Base-by-base conservation (phyloP, 2,329 filamentous ascomycete species). In the Trichoderma semiorbis region DNA sequence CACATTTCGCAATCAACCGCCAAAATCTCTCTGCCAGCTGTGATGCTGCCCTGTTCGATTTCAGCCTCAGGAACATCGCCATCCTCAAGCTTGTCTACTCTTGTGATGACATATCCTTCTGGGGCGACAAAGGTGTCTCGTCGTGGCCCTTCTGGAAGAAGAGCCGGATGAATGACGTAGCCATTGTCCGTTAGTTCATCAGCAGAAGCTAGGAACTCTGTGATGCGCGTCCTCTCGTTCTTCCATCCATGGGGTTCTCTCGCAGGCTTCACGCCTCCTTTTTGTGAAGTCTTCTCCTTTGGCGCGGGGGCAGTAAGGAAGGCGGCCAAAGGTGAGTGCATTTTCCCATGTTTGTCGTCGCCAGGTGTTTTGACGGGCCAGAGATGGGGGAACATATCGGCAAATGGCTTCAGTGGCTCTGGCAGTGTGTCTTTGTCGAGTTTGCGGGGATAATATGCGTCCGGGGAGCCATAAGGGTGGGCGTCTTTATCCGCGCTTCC, bases 1-100 rank as follows among this genome's bases (percentile, higher is more conserved):
- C 95, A 97, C 96, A 99, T 99, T 82, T 99, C 96, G 82, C 96
- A 99, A 80, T 99, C 96, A 69, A 99, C 85, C 1, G 94, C 92
- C 63, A 97, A 84, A 12, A 98, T 84, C 47, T 91, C 88, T 74
- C 94, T 89, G 43, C 95, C 96, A 34, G 90, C 93, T 0, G 94
- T 97, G 72, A 97, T 84, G 80, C 94, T 95, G 70, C 94, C 95
- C 75, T 91, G 84, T 80, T 97, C 86, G 72, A 97, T 90, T 69
- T 94, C 89, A 6, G 82, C 80, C 65, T 94, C 92, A 3, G 91
- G 89, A 7, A 92, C 86, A 63, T 88, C 81, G 3, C 90, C 93
- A 36, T 93, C 91, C 61, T 90, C 88, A 8, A 94, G 82, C 55
- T 81, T 85, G 53, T 88, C 83, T 30, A 98, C 90, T 21, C 86